Evolutionary conservation across 1,139 yeast genomes (phyloP).

Genomic region (Sugiyamaella castrensis): DNA sequence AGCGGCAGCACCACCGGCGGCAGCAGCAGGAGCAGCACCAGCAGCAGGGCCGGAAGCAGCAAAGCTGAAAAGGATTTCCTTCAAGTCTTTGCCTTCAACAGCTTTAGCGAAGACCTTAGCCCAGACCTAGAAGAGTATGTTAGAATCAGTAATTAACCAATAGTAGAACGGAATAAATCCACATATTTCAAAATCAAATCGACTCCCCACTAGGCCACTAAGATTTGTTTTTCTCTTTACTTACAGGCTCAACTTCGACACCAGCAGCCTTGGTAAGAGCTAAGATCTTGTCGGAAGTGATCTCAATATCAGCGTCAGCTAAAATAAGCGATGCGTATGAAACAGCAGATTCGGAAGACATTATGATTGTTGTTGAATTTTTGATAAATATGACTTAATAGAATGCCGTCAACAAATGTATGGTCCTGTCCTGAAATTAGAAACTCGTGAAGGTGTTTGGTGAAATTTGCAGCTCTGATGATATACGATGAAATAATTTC

Average conservation of each 20-base stretch:
- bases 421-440: no score
- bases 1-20: slow-evolving; percentile 67
- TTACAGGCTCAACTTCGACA: slow-evolving; percentile 59
- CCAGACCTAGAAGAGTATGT: slow-evolving; percentile 56
- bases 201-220: no score
- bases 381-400: background rate
- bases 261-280: slow-evolving; percentile 88
- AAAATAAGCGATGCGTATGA: slow-evolving; percentile 84
- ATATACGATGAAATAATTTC: background rate
- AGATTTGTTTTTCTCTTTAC: slow-evolving; percentile 7
- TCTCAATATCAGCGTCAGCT: slow-evolving; percentile 95
- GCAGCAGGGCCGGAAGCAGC: slow-evolving; percentile 62
- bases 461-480: slow-evolving; percentile 10
- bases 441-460: background rate
- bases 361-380: slow-evolving; percentile 17
- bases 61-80: slow-evolving; percentile 82
- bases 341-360: slow-evolving; percentile 41
- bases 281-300: slow-evolving; percentile 87
- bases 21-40: slow-evolving; percentile 55
- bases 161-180: no score
- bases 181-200: no score
- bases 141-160: no score
- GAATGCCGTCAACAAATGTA: no score
- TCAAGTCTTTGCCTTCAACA: slow-evolving; percentile 93
- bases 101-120: slow-evolving; percentile 95